Percentiles rank a stretch among this genome's conserved stretches.
phyloP scores from a whole-genome alignment of 352 stramenopile species.

The Globisporangium radiosum region DNA sequence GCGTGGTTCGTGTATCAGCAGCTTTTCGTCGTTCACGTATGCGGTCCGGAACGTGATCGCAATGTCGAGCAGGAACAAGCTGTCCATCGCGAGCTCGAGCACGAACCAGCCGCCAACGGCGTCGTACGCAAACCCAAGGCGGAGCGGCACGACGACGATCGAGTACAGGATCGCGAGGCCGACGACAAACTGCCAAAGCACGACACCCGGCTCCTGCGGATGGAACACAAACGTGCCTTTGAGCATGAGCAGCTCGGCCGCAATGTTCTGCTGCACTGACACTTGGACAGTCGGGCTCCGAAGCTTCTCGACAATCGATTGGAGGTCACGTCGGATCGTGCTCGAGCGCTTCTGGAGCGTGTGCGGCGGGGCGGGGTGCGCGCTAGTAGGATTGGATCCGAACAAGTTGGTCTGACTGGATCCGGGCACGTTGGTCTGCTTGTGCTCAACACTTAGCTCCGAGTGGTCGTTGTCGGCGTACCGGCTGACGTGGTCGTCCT shows the following conservation, averaged over 20 bases:
- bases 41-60: conserved; percentile 82
- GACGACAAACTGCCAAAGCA: conserved; percentile 74
- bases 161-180: conserved; percentile 82
- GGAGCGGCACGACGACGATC: conserved; percentile 85
- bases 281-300: conserved; percentile 38
- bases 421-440: not conserved
- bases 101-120: conserved; percentile 40
- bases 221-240: conserved; percentile 74
- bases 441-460: not conserved
- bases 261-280: conserved; percentile 37
- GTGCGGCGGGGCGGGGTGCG: too few relatives aligned
- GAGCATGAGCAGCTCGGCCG: conserved; percentile 46
- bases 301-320: conserved; percentile 32
- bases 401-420: not conserved
- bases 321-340: conserved; percentile 14
- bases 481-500: not conserved
- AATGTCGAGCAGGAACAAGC: conserved; percentile 86
- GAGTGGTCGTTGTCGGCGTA: not conserved
- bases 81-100: conserved; percentile 75
- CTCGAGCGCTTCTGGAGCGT: too few relatives aligned
- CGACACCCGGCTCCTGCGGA: conserved; percentile 54
- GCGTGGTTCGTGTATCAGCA: conserved; percentile 50
- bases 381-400: too few relatives aligned
- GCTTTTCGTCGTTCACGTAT: conserved; percentile 68
- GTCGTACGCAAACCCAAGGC: conserved; percentile 78